Evolutionary conservation across 495 filamentous ascomycete species (phyloP), one percentile per base, ranked within the genome.

Genomic region (Evernia prunastri): DNA sequence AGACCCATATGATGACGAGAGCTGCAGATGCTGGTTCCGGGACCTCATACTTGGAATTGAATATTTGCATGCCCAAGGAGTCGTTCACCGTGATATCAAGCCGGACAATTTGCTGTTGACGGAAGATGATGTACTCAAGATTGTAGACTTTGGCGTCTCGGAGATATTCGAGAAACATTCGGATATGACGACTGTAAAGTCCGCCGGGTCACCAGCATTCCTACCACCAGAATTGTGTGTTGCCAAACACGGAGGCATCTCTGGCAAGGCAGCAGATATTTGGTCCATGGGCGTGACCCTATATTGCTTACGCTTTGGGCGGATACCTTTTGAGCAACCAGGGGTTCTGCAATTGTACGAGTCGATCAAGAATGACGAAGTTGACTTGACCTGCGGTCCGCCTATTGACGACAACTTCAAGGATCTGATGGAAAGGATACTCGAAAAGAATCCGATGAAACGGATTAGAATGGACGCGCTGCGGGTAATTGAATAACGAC

Each of bases 241-340:
- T 42, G 86, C 85, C 11, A 92, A 84, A 63, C 94, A 97, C 72
- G 93, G 93, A 15, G 86, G 91, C 68, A 86, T 97, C 1, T 90
- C 87, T 5, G 94, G 94, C 29, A 90, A 84, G 70, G 91, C 94
- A 5, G 91, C 91, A 10, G 94, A 98, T 76, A 89, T 97, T 36
- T 98, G 94, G 94, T 96, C 95, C 0, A 98, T 98, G 95, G 94
- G 94, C 11, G 88, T 97, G 4, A 93, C 92, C 1, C 76, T 98
- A 17, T 97, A 96, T 71, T 98, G 94, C 72, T 80, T 98, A 27
- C 82, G 89, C 49, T 98, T 94, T 73, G 94, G 94, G 18, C 79
- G 76, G 49, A 83, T 98, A 53, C 94, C 94, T 0, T 98, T 97
- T 69, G 88, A 89, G 66, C 81, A 87, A 60, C 75, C 80, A 13